These are phyloP conservation scores for Piromyces sp. DNA, from an alignment of 192 early-diverging fungal species.

Conservation along the genomic window DNA sequence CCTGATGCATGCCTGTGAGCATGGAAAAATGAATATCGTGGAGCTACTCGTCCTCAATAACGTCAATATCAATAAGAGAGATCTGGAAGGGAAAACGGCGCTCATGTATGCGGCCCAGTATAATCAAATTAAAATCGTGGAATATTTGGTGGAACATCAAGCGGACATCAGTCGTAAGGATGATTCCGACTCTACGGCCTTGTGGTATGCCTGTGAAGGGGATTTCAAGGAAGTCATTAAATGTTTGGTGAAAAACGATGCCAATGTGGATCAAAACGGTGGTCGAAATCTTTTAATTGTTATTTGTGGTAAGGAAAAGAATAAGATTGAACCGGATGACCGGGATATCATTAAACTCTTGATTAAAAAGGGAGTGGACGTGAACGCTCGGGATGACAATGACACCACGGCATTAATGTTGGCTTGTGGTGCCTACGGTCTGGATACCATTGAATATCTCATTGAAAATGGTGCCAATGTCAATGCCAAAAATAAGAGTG, in stretches of 20 bases:
- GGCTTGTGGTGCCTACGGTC: background rate
- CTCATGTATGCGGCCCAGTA: background rate
- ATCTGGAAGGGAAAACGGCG: background rate
- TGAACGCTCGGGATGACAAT: background rate
- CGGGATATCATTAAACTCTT: background rate
- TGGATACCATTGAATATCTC: background rate
- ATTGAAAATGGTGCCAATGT: background rate
- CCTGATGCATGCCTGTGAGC: background rate
- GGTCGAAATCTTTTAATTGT: background rate
- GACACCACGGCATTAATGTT: background rate
- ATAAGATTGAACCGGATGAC: background rate
- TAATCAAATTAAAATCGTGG: background rate
- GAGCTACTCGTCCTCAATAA: background rate
- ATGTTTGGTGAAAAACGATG: background rate
- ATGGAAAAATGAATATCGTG: background rate
- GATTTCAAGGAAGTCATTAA: background rate
- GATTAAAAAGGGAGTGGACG: background rate
- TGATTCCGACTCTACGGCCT: background rate
- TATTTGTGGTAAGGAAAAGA: background rate
- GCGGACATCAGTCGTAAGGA: background rate
- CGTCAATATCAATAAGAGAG: background rate
- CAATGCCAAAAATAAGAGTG: background rate
- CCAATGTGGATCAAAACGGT: background rate
- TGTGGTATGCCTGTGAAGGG: background rate
- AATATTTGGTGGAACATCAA: background rate